Evolutionary conservation across 2,329 filamentous ascomycete genomes (phyloP).

Genomic region (Paraphaeosphaeria minitans): DNA sequence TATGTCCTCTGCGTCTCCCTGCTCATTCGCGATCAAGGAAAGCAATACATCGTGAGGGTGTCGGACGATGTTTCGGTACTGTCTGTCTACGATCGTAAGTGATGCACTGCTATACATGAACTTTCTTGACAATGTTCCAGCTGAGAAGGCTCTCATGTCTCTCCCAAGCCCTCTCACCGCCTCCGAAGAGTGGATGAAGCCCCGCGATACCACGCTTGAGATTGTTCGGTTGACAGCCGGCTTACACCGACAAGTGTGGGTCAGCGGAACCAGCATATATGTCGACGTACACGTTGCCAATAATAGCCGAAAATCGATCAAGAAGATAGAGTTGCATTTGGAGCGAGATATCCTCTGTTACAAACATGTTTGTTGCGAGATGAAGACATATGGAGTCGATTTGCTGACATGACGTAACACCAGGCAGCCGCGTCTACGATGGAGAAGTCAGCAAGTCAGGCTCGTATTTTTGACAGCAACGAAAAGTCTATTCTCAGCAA

Average conservation of each 20-base stretch:
- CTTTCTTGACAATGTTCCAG: conserved; percentile 30
- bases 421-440: conserved; percentile 55
- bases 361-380: conserved; percentile 50
- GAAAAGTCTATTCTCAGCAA: conserved; percentile 55
- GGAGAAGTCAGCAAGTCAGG: conserved; percentile 57
- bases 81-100: conserved; percentile 60
- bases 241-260: conserved; percentile 63
- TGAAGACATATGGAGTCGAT: not conserved
- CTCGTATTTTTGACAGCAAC: conserved; percentile 59
- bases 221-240: conserved; percentile 57
- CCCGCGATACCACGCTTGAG: conserved; percentile 49
- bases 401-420: conserved; percentile 25
- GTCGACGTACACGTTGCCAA: conserved; percentile 60
- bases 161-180: conserved; percentile 58
- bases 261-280: conserved; percentile 61
- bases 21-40: conserved; percentile 54
- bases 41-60: conserved; percentile 56
- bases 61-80: conserved; percentile 58
- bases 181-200: conserved; percentile 53
- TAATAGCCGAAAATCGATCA: conserved; percentile 55
- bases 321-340: conserved; percentile 57
- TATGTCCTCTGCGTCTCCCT: conserved; percentile 57
- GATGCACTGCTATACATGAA: not conserved
- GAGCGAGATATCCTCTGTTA: conserved; percentile 59
- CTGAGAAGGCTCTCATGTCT: conserved; percentile 60